A percentile compares a stretch with the other conserved stretches of the same genome.
These are phyloP conservation scores for Agaricus subrufescens DNA, from an alignment of 768 basidiomycete species.

Conservation along the genomic window DNA sequence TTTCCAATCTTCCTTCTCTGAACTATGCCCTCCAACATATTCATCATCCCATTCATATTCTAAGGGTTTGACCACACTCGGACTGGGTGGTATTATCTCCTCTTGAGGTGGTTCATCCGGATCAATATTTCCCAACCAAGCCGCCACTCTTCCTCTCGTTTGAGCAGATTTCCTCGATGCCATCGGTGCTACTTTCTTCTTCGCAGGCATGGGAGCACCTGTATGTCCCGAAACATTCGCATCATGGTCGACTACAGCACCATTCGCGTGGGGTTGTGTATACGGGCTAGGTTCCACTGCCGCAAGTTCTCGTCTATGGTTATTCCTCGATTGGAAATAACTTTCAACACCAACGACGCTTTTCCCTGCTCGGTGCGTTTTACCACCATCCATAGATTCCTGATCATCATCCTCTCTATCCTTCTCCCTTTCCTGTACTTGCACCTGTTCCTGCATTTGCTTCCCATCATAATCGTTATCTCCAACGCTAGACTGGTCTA, in stretches of 20 bases:
- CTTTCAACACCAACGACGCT: conserved; percentile 7
- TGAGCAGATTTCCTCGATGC: conserved; percentile 28
- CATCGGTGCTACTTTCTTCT: conserved; percentile 22
- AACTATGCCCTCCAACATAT: neutral
- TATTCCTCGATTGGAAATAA: neutral
- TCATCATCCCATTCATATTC: neutral
- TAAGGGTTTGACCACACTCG: conserved; percentile 21
- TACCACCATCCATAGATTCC: conserved; percentile 24
- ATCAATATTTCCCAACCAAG: conserved; percentile 71
- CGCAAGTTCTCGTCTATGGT: neutral
- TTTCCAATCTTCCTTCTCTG: neutral
- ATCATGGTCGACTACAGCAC: neutral
- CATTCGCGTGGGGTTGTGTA: neutral
- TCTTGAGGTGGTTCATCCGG: conserved; percentile 49
- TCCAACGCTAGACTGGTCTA: conserved; percentile 29
- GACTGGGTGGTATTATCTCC: conserved; percentile 39
- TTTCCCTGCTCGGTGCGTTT: conserved; percentile 25
- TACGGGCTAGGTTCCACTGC: conserved; percentile 11
- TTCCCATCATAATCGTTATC: conserved; percentile 13
- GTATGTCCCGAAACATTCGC: conserved; percentile 12
- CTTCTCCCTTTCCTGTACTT: conserved; percentile 7
- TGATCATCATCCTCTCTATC: conserved; percentile 17
- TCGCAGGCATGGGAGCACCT: conserved; percentile 16
- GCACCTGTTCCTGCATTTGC: conserved; percentile 4
- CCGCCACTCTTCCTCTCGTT: conserved; percentile 70